Percentiles rank a stretch among this genome's conserved stretches.
Evolutionary conservation across 169 alveolate genomes (phyloP).

Genomic region (Plasmodium coatneyi): DNA sequence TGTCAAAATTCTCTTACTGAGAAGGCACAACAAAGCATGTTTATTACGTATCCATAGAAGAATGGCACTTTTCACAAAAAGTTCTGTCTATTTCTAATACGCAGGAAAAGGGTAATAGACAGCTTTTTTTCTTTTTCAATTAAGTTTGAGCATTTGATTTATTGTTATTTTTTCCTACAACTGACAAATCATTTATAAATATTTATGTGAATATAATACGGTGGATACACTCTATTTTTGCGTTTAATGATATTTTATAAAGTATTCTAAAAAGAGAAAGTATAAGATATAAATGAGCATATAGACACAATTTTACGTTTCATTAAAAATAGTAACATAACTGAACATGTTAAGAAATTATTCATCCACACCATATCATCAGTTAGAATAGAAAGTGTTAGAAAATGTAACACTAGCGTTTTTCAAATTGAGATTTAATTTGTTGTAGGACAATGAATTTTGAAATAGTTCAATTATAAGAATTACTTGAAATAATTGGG

Average conservation of each 20-base stretch:
- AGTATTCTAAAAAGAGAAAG: background rate
- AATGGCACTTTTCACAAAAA: background rate
- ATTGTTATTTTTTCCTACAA: background rate
- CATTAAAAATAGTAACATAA: background rate
- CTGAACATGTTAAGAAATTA: background rate
- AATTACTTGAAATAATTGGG: background rate
- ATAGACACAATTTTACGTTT: background rate
- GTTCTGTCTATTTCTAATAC: background rate
- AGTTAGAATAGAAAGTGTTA: background rate
- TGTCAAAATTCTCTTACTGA: background rate
- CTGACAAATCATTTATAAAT: background rate
- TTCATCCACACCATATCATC: background rate
- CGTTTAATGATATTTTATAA: background rate
- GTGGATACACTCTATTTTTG: background rate
- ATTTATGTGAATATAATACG: background rate
- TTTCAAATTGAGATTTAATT: background rate
- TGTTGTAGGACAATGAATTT: background rate
- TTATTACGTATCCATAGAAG: background rate
- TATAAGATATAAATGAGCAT: background rate
- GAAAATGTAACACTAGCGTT: background rate
- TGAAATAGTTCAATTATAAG: background rate
- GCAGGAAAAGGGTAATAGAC: background rate
- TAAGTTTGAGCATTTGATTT: background rate
- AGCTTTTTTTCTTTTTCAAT: background rate
- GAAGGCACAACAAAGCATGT: background rate